Evolutionary conservation across 768 basidiomycete species (phyloP).

Genomic region (Polyporus arcularius): DNA sequence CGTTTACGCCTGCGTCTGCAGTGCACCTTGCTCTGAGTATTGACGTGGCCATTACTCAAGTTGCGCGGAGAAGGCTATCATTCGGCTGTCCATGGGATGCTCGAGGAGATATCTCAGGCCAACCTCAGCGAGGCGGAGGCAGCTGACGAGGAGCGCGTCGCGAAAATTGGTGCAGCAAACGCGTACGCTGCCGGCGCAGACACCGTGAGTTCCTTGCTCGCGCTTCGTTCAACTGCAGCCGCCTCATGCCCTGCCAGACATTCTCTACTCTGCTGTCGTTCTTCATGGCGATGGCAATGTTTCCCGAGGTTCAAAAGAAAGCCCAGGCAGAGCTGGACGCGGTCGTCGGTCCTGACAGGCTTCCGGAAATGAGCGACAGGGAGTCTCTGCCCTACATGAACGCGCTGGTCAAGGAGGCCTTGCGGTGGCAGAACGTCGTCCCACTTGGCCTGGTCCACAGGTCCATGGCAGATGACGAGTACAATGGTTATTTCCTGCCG

Average conservation of each 20-base stretch:
- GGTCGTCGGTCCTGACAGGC: slow-evolving; percentile 32
- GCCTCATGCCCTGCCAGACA: neutral
- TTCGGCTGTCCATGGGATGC: neutral
- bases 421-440: slow-evolving; percentile 8
- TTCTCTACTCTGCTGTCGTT: slow-evolving; percentile 1
- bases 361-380: slow-evolving; percentile 25
- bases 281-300: slow-evolving; percentile 13
- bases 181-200: neutral
- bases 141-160: slow-evolving; percentile 1
- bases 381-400: slow-evolving; percentile 24
- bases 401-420: slow-evolving; percentile 33
- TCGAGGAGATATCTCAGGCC: neutral
- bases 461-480: slow-evolving; percentile 23
- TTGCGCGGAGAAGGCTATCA: neutral
- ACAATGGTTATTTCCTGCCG: slow-evolving; percentile 28
- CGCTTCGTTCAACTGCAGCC: neutral
- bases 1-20: too few species aligned
- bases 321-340: slow-evolving; percentile 38
- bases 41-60: too few species aligned
- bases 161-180: slow-evolving; percentile 1
- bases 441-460: slow-evolving; percentile 22
- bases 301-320: slow-evolving; percentile 29
- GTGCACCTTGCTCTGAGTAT: too few species aligned
- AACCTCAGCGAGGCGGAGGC: neutral
- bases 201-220: neutral